Conservation (phyloP, 2,329 filamentous ascomycete species). For the Thelonectria rubi region DNA sequence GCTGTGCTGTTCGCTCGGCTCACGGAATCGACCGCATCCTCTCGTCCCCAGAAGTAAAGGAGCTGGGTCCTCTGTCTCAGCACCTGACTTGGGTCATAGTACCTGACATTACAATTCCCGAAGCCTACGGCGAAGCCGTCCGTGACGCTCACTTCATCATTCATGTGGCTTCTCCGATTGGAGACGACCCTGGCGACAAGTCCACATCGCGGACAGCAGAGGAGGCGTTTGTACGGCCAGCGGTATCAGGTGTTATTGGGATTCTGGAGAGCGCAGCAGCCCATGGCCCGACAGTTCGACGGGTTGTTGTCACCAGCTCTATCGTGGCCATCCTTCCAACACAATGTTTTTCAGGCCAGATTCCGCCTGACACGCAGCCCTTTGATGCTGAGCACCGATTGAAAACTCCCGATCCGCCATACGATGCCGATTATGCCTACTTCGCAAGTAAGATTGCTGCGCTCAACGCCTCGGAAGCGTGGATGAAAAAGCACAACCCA, state of each 20-base stretch:
- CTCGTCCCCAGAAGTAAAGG: too few relatives aligned
- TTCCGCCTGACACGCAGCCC: neutral
- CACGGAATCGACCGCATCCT: too few relatives aligned
- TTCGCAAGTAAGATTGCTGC: slow-evolving; percentile 15
- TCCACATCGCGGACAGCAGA: neutral
- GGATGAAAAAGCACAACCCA: slow-evolving; percentile 10
- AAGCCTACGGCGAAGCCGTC: too few relatives aligned
- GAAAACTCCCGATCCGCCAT: neutral
- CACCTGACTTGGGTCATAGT: too few relatives aligned
- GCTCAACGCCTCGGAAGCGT: slow-evolving; percentile 12
- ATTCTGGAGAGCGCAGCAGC: slow-evolving; percentile 15
- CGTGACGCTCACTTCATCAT: too few relatives aligned
- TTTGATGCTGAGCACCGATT: neutral
- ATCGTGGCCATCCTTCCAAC: slow-evolving; percentile 9
- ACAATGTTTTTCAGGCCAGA: neutral
- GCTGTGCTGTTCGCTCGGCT: neutral
- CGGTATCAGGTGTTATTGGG: neutral
- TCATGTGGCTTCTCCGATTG: slow-evolving; percentile 2
- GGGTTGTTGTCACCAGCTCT: slow-evolving; percentile 12
- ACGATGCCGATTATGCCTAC: slow-evolving; percentile 1
- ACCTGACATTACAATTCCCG: too few relatives aligned
- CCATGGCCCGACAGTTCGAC: slow-evolving; percentile 3
- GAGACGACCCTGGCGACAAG: neutral
- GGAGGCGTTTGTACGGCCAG: neutral
- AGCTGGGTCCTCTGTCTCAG: too few relatives aligned